phyloP scores from a whole-genome alignment of 768 basidiomycete species.

The Tylopilus subfusipes region DNA sequence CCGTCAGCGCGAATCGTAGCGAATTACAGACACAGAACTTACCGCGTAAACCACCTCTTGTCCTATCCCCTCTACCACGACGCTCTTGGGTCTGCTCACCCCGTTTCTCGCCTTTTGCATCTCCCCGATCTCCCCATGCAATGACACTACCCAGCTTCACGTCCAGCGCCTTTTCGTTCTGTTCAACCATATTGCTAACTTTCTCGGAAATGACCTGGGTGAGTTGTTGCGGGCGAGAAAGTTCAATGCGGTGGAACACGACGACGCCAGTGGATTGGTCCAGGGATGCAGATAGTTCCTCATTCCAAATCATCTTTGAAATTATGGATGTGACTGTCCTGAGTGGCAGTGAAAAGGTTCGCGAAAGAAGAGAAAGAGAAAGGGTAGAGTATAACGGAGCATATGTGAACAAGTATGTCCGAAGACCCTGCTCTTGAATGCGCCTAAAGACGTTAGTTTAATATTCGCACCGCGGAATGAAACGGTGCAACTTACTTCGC shows the following conservation, averaged over 20 bases:
- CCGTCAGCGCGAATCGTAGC: not conserved
- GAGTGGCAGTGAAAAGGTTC: slow-evolving; percentile 81
- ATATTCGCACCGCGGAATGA: not conserved
- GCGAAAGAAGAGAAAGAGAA: slow-evolving; percentile 81
- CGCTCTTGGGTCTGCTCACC: slow-evolving; percentile 78
- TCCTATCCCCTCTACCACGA: slow-evolving; percentile 63
- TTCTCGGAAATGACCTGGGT: slow-evolving; percentile 87
- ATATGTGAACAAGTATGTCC: slow-evolving; percentile 96
- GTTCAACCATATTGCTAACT: slow-evolving; percentile 79
- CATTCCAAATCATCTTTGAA: slow-evolving; percentile 98
- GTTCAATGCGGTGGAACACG: slow-evolving; percentile 89
- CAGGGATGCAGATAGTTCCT: slow-evolving; percentile 88
- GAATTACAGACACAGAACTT: slow-evolving; percentile 19
- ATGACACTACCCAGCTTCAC: slow-evolving; percentile 68
- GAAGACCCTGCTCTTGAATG: slow-evolving; percentile 95
- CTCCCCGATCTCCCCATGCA: slow-evolving; percentile 51
- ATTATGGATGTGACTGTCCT: slow-evolving; percentile 78
- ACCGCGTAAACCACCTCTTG: slow-evolving; percentile 58
- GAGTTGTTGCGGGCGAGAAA: slow-evolving; percentile 85
- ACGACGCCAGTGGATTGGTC: slow-evolving; percentile 89
- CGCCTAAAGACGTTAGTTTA: slow-evolving; percentile 51
- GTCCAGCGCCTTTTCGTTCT: slow-evolving; percentile 89
- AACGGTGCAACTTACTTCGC: slow-evolving; percentile 58
- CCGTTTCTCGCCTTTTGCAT: slow-evolving; percentile 67
- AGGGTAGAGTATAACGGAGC: slow-evolving; percentile 90